These are phyloP conservation scores for Aspergillus novofumigatus DNA, from an alignment of 2,329 filamentous ascomycete genomes.

Conservation along the genomic window DNA sequence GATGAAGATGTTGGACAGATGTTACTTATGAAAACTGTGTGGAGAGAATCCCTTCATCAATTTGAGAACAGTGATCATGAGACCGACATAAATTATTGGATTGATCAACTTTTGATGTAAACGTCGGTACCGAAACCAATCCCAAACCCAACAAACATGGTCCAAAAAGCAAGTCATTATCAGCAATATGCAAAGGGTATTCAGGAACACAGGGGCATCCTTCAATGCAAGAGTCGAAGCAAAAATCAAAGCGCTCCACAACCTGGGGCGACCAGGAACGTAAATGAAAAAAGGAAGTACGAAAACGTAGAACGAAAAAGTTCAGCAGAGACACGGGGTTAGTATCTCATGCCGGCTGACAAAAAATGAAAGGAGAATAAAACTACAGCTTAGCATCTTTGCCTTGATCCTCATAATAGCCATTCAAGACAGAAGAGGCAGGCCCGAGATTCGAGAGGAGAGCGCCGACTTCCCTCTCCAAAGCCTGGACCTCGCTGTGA, in stretches of 20 bases:
- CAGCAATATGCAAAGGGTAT: slow-evolving; percentile 16
- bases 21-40: background rate
- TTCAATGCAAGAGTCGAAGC: slow-evolving; percentile 12
- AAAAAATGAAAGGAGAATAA: slow-evolving; percentile 3
- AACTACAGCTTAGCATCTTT: slow-evolving; percentile 33
- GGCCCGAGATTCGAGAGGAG: slow-evolving; percentile 35
- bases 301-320: background rate
- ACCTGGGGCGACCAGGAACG: background rate
- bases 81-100: background rate
- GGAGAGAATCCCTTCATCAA: background rate
- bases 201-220: slow-evolving; percentile 15
- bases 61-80: background rate
- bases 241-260: slow-evolving; percentile 11
- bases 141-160: background rate
- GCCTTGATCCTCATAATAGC: slow-evolving; percentile 26
- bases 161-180: slow-evolving; percentile 10
- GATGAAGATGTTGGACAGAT: background rate
- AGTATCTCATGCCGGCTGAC: background rate
- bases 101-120: background rate
- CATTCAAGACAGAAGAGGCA: slow-evolving; percentile 19
- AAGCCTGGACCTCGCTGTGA: slow-evolving; percentile 42
- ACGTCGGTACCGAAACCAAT: background rate
- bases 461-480: slow-evolving; percentile 46
- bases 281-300: background rate
- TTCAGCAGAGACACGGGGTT: background rate